Conservation (phyloP, 257 asterid species). For the Gentiana straminea region DNA sequence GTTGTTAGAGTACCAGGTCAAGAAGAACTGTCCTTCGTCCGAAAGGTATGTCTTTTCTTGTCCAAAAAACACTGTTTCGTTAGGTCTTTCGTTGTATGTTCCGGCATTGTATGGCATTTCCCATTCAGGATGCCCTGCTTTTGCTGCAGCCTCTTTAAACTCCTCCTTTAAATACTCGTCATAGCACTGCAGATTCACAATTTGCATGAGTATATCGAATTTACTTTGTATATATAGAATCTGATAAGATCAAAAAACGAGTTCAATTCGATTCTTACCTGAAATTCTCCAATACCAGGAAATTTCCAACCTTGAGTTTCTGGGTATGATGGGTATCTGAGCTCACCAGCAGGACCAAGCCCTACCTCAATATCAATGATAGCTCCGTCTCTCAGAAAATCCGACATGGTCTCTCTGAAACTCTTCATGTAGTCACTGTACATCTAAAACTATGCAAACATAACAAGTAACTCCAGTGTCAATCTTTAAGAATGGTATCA, state of each 20-base stretch:
- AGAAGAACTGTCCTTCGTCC: constrained; percentile 25
- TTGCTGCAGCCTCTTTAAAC: constrained; percentile 17
- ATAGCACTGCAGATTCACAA: constrained; percentile 19
- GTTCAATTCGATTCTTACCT: constrained; percentile 19
- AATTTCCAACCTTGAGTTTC: constrained; percentile 66
- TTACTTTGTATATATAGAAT: no score
- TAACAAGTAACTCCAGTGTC: constrained; percentile 1
- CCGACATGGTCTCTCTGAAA: constrained; percentile 59
- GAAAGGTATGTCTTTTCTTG: constrained; percentile 20
- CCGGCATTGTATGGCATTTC: constrained; percentile 31
- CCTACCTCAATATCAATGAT: constrained; percentile 78
- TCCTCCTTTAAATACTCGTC: constrained; percentile 22
- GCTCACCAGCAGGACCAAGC: constrained; percentile 86
- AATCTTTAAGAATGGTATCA: background rate
- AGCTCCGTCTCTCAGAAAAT: constrained; percentile 38
- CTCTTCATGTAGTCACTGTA: constrained; percentile 70
- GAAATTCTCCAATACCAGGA: constrained; percentile 86
- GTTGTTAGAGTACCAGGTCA: constrained; percentile 31
- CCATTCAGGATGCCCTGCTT: constrained; percentile 26
- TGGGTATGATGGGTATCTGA: constrained; percentile 72
- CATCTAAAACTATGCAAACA: constrained; percentile 24
- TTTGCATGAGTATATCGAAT: no score
- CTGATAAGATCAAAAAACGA: no score
- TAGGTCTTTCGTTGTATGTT: constrained; percentile 24
- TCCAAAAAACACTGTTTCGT: constrained; percentile 17